Conservation (phyloP, 305 asterid species). For the Fraxinus angustifolia region DNA sequence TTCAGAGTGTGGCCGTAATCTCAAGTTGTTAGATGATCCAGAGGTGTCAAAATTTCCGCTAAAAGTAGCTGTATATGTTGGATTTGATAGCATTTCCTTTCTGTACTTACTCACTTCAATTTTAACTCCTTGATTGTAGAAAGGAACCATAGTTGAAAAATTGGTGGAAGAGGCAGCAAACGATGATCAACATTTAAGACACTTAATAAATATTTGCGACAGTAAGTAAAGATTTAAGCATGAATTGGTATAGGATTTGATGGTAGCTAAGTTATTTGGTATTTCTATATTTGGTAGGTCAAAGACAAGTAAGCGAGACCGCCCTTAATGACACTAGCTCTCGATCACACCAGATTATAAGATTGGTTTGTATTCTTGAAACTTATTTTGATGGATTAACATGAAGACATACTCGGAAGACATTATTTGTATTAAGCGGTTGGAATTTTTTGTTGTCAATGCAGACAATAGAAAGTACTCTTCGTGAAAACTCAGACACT, state of each 20-base stretch:
- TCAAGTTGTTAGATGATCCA: conserved; percentile 89
- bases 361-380: conserved; percentile 56
- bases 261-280: conserved; percentile 18
- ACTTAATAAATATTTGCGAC: conserved; percentile 72
- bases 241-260: conserved; percentile 11
- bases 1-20: conserved; percentile 82
- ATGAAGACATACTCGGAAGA: conserved; percentile 4
- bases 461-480: conserved; percentile 93
- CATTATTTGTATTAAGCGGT: conserved; percentile 10
- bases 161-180: conserved; percentile 83
- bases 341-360: conserved; percentile 89
- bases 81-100: no score
- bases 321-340: conserved; percentile 89
- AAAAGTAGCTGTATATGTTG: background rate
- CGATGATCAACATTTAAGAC: conserved; percentile 74
- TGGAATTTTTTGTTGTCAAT: conserved; percentile 26
- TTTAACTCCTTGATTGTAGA: conserved; percentile 44
- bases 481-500: conserved; percentile 78
- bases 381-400: background rate
- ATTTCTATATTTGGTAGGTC: conserved; percentile 55
- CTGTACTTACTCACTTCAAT: background rate
- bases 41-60: conserved; percentile 53
- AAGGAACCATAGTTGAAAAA: conserved; percentile 90
- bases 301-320: conserved; percentile 96
- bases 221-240: conserved; percentile 37